Percentiles rank a stretch among this genome's conserved stretches.
These are phyloP conservation scores for Lepraria neglecta DNA, from an alignment of 495 filamentous ascomycete genomes.

Conservation along the genomic window DNA sequence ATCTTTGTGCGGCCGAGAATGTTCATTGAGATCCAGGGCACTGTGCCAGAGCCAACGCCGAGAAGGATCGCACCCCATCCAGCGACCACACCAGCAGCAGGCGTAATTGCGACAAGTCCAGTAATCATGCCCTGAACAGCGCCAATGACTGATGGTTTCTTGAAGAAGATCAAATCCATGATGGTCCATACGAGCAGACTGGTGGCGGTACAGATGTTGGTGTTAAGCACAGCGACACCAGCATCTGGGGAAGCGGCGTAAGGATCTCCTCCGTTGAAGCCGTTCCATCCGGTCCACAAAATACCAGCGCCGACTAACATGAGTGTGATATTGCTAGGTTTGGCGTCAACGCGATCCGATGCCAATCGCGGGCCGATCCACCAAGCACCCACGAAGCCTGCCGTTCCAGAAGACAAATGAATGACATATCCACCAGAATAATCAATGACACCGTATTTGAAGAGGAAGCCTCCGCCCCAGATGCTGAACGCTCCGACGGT, in stretches of 20 bases:
- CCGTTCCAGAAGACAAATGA: slow-evolving; percentile 50
- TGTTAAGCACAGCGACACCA: slow-evolving; percentile 52
- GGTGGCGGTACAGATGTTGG: slow-evolving; percentile 49
- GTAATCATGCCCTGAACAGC: slow-evolving; percentile 51
- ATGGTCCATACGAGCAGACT: slow-evolving; percentile 46
- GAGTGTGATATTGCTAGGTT: slow-evolving; percentile 47
- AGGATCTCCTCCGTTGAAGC: slow-evolving; percentile 54
- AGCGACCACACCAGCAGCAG: slow-evolving; percentile 50
- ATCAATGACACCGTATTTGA: slow-evolving; percentile 46
- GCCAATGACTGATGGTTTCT: slow-evolving; percentile 47
- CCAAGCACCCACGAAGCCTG: slow-evolving; percentile 48
- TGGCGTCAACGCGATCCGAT: slow-evolving; percentile 44
- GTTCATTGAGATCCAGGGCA: slow-evolving; percentile 53
- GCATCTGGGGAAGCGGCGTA: slow-evolving; percentile 50
- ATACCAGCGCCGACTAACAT: slow-evolving; percentile 50
- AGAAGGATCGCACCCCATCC: slow-evolving; percentile 52
- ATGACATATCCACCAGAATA: slow-evolving; percentile 57
- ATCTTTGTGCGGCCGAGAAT: slow-evolving; percentile 40
- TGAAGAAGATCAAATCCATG: slow-evolving; percentile 44
- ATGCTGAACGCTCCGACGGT: slow-evolving; percentile 43
- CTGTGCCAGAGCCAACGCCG: slow-evolving; percentile 43
- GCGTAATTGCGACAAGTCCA: slow-evolving; percentile 51
- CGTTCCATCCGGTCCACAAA: slow-evolving; percentile 54
- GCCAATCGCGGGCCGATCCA: slow-evolving; percentile 49
- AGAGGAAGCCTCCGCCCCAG: slow-evolving; percentile 53